A percentile compares a stretch with the other conserved stretches of the same genome.
phyloP scores from a whole-genome alignment of 352 stramenopile genomes.

The Thraustochytrium sp. region DNA sequence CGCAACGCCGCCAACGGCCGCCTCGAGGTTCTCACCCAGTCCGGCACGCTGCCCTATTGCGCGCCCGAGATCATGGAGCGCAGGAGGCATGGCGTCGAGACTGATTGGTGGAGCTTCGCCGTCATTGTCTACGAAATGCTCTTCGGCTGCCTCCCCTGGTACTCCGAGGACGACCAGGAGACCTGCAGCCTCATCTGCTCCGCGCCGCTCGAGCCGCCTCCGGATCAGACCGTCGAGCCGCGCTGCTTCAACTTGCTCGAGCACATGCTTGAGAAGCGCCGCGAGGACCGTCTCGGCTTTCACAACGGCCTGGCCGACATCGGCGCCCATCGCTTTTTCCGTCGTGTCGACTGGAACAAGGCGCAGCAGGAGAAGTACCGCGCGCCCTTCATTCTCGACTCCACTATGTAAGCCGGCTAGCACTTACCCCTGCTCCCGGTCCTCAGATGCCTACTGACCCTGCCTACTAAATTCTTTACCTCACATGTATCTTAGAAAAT shows the following conservation, averaged over 20 bases:
- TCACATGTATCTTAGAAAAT: neutral
- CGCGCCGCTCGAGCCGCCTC: neutral
- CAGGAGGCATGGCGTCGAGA: constrained; percentile 12
- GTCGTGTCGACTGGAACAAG: constrained; percentile 5
- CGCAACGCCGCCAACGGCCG: constrained; percentile 59
- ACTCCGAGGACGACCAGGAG: constrained; percentile 38
- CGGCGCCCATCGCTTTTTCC: neutral
- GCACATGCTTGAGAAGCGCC: neutral
- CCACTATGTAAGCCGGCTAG: too few relatives aligned
- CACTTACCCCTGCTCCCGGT: too few relatives aligned
- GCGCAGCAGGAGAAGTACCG: neutral
- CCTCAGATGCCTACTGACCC: neutral
- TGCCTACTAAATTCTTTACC: neutral
- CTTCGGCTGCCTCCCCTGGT: constrained; percentile 35
- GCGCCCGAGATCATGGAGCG: constrained; percentile 41
- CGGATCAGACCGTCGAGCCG: neutral
- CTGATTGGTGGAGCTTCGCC: constrained; percentile 44
- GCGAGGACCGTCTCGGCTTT: constrained; percentile 19
- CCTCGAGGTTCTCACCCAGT: constrained; percentile 37
- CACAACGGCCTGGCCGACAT: neutral
- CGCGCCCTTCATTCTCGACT: constrained; percentile 3
- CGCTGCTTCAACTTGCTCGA: constrained; percentile 24
- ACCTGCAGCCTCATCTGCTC: constrained; percentile 36
- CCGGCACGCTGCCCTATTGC: constrained; percentile 44
- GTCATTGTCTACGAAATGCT: constrained; percentile 42